Evolutionary conservation across 139 green algal genomes (phyloP).

Genomic region (Picochlorum sp.): DNA sequence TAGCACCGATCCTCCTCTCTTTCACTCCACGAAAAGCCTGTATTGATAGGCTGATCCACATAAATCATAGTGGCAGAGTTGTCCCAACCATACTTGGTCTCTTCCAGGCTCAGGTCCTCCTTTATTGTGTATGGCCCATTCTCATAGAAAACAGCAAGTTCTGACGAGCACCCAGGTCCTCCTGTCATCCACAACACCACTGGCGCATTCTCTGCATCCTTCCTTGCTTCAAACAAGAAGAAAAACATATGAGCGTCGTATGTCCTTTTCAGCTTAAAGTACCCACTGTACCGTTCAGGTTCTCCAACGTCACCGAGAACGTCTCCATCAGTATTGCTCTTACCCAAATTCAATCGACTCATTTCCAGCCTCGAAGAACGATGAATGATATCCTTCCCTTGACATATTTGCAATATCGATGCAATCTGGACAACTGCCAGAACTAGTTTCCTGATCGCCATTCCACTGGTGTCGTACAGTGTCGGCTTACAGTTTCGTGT

Average conservation of each 20-base stretch:
- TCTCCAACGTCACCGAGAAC: no score
- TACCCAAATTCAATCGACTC: no score
- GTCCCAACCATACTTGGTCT: constrained; percentile 47
- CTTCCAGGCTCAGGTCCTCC: constrained; percentile 42
- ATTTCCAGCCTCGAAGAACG: no score
- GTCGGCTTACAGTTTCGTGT: no score
- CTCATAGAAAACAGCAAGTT: constrained; percentile 81
- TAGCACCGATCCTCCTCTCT: constrained; percentile 30
- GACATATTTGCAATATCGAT: no score
- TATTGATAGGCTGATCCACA: constrained; percentile 90
- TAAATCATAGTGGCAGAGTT: neutral
- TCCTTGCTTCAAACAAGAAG: constrained; percentile 65
- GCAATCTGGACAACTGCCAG: no score
- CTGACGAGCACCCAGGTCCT: constrained; percentile 81
- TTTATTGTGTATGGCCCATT: constrained; percentile 67
- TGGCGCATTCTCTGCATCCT: constrained; percentile 21
- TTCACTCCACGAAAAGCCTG: constrained; percentile 77
- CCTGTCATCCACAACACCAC: constrained; percentile 72
- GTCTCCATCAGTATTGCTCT: no score
- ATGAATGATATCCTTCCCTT: no score
- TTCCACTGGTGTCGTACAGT: no score
- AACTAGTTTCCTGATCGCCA: no score
- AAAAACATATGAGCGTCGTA: constrained; percentile 79
- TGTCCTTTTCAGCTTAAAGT: constrained; percentile 56
- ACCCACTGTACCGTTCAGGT: constrained; percentile 31